Conservation (phyloP, 1,284 basidiomycete genomes). For the Lentinula novae-zelandiae region DNA sequence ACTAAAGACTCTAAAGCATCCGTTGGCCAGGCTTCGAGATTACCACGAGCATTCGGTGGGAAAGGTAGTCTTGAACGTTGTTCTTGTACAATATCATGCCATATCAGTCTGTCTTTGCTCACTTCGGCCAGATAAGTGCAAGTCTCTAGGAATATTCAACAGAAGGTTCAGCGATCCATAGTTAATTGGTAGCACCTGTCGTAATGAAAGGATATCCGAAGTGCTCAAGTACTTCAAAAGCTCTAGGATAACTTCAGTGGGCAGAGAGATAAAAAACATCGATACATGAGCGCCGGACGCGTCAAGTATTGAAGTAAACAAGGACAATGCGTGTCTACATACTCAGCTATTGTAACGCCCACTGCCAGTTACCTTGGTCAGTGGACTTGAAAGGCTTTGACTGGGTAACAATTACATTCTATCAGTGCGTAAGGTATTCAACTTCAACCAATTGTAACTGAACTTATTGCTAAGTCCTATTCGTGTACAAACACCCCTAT, state of each 20-base stretch:
- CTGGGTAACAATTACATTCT: no score
- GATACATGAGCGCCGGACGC: no score
- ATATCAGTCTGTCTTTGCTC: conserved; percentile 11
- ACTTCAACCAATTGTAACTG: no score
- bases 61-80: conserved; percentile 6
- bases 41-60: neutral
- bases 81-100: conserved; percentile 4
- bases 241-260: conserved; percentile 11
- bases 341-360: no score
- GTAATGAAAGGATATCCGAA: conserved; percentile 3
- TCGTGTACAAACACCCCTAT: neutral
- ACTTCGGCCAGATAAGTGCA: conserved; percentile 10
- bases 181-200: conserved; percentile 9
- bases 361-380: no score
- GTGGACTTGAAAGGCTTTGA: no score
- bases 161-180: neutral
- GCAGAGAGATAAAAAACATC: conserved; percentile 4
- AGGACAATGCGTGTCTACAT: no score
- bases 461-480: no score
- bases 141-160: conserved; percentile 3
- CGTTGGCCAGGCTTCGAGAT: neutral
- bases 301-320: no score
- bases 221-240: conserved; percentile 10
- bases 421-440: no score
- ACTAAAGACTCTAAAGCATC: conserved; percentile 8